Percentiles rank a stretch among this genome's conserved stretches.
These are phyloP conservation scores for Spencermartinsiella europaea DNA, from an alignment of 805 yeast species.

Conservation along the genomic window DNA sequence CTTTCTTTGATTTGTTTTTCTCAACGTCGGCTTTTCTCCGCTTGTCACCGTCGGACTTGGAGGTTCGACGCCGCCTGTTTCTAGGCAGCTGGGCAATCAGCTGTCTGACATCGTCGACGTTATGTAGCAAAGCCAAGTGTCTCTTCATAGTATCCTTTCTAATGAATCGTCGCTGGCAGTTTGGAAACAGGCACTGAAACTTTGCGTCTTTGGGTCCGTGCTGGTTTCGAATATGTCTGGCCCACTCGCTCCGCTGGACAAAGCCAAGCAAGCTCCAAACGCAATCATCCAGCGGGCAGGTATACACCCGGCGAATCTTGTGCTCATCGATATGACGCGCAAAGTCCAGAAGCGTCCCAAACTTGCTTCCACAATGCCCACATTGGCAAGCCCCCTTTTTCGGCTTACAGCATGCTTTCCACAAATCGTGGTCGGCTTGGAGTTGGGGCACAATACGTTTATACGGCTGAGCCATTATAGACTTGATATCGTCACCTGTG, in stretches of 20 bases:
- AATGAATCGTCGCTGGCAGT: slow-evolving; percentile 25
- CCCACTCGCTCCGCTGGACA: slow-evolving; percentile 33
- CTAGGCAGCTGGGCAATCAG: no score
- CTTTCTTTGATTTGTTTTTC: no score
- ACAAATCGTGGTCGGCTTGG: slow-evolving; percentile 16
- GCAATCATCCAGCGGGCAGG: slow-evolving; percentile 33
- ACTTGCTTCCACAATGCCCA: slow-evolving; percentile 35
- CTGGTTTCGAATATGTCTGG: slow-evolving; percentile 32
- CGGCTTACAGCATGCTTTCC: slow-evolving; percentile 21
- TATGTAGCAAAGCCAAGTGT: slow-evolving; percentile 35
- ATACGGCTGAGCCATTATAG: not conserved
- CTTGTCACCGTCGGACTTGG: no score
- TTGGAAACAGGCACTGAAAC: slow-evolving; percentile 19
- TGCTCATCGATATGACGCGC: slow-evolving; percentile 35
- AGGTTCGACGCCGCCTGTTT: no score
- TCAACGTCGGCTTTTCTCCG: no score
- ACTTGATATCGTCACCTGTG: not conserved
- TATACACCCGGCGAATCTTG: slow-evolving; percentile 31
- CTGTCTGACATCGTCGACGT: slow-evolving; percentile 35
- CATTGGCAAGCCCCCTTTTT: slow-evolving; percentile 38
- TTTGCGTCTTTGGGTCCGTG: slow-evolving; percentile 20
- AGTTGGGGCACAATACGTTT: not conserved
- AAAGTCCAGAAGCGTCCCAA: slow-evolving; percentile 30
- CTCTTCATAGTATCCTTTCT: slow-evolving; percentile 34
- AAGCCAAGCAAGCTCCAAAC: slow-evolving; percentile 43